Evolutionary conservation across 768 basidiomycete species (phyloP).

Genomic region (Clitopilus passeckerianus): DNA sequence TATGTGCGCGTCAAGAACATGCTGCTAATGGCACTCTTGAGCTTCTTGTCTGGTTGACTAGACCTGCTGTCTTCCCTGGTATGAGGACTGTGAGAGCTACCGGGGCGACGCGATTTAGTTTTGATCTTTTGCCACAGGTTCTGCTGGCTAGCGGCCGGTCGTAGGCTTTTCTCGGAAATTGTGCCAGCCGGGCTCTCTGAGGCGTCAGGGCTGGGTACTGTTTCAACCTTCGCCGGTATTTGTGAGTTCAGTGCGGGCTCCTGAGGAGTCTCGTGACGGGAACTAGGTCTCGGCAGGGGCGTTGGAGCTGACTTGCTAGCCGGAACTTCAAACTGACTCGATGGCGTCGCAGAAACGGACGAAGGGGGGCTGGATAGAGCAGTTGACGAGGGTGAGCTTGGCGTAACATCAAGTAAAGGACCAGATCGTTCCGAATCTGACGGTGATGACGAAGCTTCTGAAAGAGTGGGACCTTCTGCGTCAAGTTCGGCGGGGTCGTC

Average conservation of each 20-base stretch:
- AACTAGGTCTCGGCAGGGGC: neutral
- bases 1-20: neutral
- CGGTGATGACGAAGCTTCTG: conserved; percentile 8
- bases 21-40: conserved; percentile 8
- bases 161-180: neutral
- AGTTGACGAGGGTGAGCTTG: neutral
- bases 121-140: conserved; percentile 35
- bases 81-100: conserved; percentile 9
- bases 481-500: conserved; percentile 4
- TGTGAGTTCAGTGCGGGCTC: neutral
- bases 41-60: conserved; percentile 8
- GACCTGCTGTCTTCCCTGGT: conserved; percentile 1
- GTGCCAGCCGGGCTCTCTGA: neutral
- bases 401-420: neutral
- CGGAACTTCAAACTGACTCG: neutral
- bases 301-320: neutral
- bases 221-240: neutral
- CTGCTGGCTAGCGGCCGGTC: conserved; percentile 3
- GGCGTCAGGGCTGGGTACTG: neutral
- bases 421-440: conserved; percentile 8
- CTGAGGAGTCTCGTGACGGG: neutral
- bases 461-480: conserved; percentile 6
- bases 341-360: conserved; percentile 9
- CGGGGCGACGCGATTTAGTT: conserved; percentile 22
- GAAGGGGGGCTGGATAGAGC: conserved; percentile 14